Evolutionary conservation across 2,329 filamentous ascomycete species (phyloP), one percentile per base, ranked within the genome.

Genomic region (Colletotrichum filicis): DNA sequence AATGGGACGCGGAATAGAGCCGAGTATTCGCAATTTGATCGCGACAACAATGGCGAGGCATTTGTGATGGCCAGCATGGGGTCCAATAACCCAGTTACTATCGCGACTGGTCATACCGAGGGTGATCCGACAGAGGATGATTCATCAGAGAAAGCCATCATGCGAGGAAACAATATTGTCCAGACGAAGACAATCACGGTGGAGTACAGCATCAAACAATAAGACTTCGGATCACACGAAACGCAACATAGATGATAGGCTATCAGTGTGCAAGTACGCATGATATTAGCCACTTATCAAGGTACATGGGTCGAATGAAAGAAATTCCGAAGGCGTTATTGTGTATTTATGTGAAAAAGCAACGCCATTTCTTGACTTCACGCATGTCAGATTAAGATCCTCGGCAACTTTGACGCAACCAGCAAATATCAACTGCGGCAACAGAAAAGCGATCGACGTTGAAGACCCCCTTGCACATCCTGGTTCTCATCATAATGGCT

Each of bases 161-260:
- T 64, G 6, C 42, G 35, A 12, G 24, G 8, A 3, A 63, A 68
- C 11, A 68, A 30, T n/a, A 72, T 72, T 22, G 26, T 72, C 9
- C 65, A 64, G 22, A 72, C 69, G 3, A 72, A 42, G 26, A 68
- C 65, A 5, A 55, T 72, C 16, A 72, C 69, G 1, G 69, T 72
- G 11, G 69, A 72, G 24, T 68, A 68, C 5, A 58, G 28, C 7
- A 26, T 28, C 1, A 72, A 46, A 6, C 46, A 35, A 3, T 69
- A 12, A 52, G 28, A 11, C 14, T 22, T 46, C 4, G 7, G 42
- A n/a, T 9, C 19, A 2, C 3, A n/a, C 42, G 7, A 19, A 49
- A n/a, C 42, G 1, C 42, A 19, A n/a, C 22, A 49, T 42, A 19
- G 14, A 42, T 35, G 37, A 19, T 19, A 3, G 14, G 12, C 16